These are phyloP conservation scores for Musa beccarii DNA, from an alignment of 176 grass and related monocot species.

Conservation along the genomic window DNA sequence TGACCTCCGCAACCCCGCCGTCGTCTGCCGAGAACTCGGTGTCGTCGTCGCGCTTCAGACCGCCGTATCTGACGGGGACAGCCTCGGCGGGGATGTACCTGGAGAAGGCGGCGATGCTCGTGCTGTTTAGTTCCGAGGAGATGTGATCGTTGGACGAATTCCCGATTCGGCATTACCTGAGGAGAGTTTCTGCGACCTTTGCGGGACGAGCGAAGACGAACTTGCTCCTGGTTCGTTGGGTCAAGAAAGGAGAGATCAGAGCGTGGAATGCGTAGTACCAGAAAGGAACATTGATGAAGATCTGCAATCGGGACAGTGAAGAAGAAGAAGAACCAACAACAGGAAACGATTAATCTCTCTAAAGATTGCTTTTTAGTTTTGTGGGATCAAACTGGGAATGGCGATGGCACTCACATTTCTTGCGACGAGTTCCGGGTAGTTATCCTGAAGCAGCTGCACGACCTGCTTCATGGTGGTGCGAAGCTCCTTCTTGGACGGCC, in stretches of 20 bases:
- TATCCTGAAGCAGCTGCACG: slow-evolving; percentile 84
- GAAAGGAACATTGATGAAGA: slow-evolving; percentile 93
- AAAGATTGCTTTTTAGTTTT: neutral
- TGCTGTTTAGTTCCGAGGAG: neutral
- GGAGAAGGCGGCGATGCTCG: neutral
- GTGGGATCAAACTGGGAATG: neutral
- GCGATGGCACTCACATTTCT: slow-evolving; percentile 55
- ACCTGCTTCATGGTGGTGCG: slow-evolving; percentile 66
- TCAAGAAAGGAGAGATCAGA: slow-evolving; percentile 80
- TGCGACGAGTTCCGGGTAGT: slow-evolving; percentile 91
- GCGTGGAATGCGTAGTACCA: slow-evolving; percentile 91
- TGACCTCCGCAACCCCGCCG: slow-evolving; percentile 37
- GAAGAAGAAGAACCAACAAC: neutral
- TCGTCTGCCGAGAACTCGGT: slow-evolving; percentile 45
- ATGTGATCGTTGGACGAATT: neutral
- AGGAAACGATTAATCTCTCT: neutral
- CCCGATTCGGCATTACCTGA: slow-evolving; percentile 46
- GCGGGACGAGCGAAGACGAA: slow-evolving; percentile 65
- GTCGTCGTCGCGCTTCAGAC: slow-evolving; percentile 63
- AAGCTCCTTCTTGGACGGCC: slow-evolving; percentile 72
- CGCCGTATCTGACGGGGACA: slow-evolving; percentile 76
- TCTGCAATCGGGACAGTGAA: slow-evolving; percentile 29
- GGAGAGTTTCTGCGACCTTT: slow-evolving; percentile 77
- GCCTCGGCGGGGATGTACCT: slow-evolving; percentile 78
- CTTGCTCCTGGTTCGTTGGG: slow-evolving; percentile 96